Evolutionary conservation across 306 rosid species (phyloP).

Genomic region (Malus asiatica): DNA sequence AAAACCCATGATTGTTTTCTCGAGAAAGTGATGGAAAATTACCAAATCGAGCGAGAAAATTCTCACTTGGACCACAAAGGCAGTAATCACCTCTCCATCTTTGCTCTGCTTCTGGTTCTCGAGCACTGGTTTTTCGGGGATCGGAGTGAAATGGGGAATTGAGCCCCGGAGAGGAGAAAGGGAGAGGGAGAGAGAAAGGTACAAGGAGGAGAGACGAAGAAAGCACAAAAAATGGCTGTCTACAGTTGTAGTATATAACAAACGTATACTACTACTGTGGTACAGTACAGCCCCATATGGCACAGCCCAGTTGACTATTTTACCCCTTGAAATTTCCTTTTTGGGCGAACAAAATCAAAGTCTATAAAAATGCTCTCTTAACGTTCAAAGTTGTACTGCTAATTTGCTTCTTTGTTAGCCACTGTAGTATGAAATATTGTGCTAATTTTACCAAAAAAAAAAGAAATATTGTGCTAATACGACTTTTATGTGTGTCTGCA

Average conservation of each 20-base stretch:
- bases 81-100: background rate
- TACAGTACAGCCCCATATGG: too few species aligned
- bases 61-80: background rate
- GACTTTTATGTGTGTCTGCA: background rate
- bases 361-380: too few species aligned
- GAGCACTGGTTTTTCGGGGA: background rate
- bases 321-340: background rate
- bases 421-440: background rate
- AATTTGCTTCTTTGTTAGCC: background rate
- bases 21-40: constrained; percentile 10
- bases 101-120: background rate
- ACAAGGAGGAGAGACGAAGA: background rate
- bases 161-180: background rate
- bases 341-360: background rate
- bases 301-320: background rate
- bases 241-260: constrained; percentile 17
- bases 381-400: too few species aligned
- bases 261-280: background rate
- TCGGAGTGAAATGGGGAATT: constrained; percentile 7
- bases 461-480: background rate
- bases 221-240: constrained; percentile 20
- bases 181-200: background rate
- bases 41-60: constrained; percentile 11
- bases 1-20: background rate
- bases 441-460: too few species aligned